These are phyloP conservation scores for Cardamine resedifolia DNA, from an alignment of 345 rosid genomes.

Conservation along the genomic window DNA sequence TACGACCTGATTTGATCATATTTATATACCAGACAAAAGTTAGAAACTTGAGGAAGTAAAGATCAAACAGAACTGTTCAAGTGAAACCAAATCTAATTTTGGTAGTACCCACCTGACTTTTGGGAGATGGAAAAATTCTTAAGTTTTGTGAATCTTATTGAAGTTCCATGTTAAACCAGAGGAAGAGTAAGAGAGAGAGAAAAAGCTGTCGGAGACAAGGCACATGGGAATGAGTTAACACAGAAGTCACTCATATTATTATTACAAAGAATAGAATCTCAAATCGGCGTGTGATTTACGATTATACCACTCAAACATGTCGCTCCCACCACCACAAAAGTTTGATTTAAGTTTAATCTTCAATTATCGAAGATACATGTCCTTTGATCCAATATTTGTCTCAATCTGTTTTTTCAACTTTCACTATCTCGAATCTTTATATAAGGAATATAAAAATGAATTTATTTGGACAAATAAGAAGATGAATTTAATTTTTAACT, in stretches of 20 bases:
- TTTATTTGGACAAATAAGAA: neutral
- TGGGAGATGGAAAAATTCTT: conserved; percentile 18
- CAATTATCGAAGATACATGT: conserved; percentile 26
- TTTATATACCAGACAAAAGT: neutral
- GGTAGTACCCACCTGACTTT: conserved; percentile 33
- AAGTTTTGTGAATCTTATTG: conserved; percentile 8
- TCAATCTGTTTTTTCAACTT: conserved; percentile 12
- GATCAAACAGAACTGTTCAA: conserved; percentile 13
- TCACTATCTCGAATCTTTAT: conserved; percentile 17
- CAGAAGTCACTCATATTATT: conserved; percentile 24
- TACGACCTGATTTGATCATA: conserved; percentile 8
- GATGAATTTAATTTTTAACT: neutral
- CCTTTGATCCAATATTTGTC: conserved; percentile 29
- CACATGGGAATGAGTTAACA: conserved; percentile 32
- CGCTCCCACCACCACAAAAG: conserved; percentile 27
- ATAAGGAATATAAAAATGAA: neutral
- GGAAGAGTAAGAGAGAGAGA: conserved; percentile 16
- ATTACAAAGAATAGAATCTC: conserved; percentile 19
- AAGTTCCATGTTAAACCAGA: conserved; percentile 38
- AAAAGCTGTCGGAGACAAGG: conserved; percentile 31
- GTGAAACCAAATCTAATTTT: conserved; percentile 9
- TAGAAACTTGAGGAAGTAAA: neutral
- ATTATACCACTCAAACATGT: conserved; percentile 30
- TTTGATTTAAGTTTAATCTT: neutral
- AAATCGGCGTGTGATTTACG: conserved; percentile 32